Base-by-base conservation (phyloP, 2,329 filamentous ascomycete genomes). In the Orbilia javanica region DNA sequence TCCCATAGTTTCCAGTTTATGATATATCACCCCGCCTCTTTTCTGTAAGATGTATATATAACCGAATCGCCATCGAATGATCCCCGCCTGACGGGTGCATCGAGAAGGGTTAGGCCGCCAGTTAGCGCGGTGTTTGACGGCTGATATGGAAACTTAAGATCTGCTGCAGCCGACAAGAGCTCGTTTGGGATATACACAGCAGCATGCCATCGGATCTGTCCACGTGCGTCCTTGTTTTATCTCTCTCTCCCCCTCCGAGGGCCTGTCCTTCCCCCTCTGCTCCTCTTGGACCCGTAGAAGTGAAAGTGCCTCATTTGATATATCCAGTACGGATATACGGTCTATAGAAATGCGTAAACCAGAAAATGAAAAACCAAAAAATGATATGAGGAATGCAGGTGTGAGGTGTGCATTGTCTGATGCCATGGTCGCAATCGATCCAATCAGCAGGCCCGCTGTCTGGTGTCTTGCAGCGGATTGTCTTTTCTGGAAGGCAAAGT, bases 61-160 rank as follows among this genome's bases (percentile, higher is more conserved):
- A 15, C 39, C 8, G 31, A 64, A 29, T 15, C 46, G 29, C 46
- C 46, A 27, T 53, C 13, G 27, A 31, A 31, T 1, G 34, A 27
- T 31, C 50, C 53, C 31, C 53, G 31, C 53, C 42, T 60, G 53
- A 60, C 53, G 53, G 46, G 22, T 20, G 15, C 36, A 27, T 65
- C 60, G 25, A 65, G 39, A 48, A 34, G 42, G 46, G 46, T 50
- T 65, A 48, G 42, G 46, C 62, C 18, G 36, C 29, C n/a, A 55
- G 55, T 29, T 71, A 70, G 66, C 66, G 66, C 66, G 42, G 25
- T 64, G 60, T 64, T 64, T 64, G 60, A 64, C 52, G 48, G 52
- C 20, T 44, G 50, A 55, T 44, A 50, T 50, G 6, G 5, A 22
- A 25, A 20, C 22, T 22, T 44, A 67, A 15, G 15, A 48, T 60